Percentiles rank a stretch among this genome's conserved stretches.
Conservation (phyloP, 176 grass and related monocot genomes). For the Eleusine indica region DNA sequence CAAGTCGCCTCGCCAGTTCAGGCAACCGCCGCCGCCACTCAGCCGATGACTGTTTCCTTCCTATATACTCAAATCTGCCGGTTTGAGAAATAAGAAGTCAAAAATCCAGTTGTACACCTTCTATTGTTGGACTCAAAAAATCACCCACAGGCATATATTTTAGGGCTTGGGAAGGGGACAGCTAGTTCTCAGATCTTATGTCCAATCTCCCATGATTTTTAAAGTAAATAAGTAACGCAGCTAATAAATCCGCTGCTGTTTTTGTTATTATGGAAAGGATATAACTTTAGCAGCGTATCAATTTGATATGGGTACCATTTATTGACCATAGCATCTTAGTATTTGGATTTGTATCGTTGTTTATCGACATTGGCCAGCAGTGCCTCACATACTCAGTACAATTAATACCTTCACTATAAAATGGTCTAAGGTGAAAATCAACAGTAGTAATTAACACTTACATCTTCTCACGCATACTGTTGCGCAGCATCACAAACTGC, state of each 20-base stretch:
- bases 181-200: neutral
- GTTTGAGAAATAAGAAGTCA: slow-evolving; percentile 25
- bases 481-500: slow-evolving; percentile 44
- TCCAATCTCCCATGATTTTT: neutral
- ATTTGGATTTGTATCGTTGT: neutral
- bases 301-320: neutral
- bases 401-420: slow-evolving; percentile 27
- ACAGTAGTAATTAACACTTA: slow-evolving; percentile 44
- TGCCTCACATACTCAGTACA: slow-evolving; percentile 22
- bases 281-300: slow-evolving; percentile 14
- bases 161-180: neutral
- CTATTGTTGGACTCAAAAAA: neutral
- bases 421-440: slow-evolving; percentile 1
- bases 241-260: neutral
- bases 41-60: slow-evolving; percentile 38
- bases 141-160: neutral
- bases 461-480: slow-evolving; percentile 59
- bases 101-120: slow-evolving; percentile 1
- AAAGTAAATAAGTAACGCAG: neutral
- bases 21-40: slow-evolving; percentile 51
- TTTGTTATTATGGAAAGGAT: slow-evolving; percentile 16
- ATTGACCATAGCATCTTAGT: neutral
- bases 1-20: slow-evolving; percentile 47
- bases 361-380: neutral
- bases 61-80: slow-evolving; percentile 43